Evolutionary conservation across 805 yeast genomes (phyloP).

Genomic region (Wickerhamomyces hampshirensis): DNA sequence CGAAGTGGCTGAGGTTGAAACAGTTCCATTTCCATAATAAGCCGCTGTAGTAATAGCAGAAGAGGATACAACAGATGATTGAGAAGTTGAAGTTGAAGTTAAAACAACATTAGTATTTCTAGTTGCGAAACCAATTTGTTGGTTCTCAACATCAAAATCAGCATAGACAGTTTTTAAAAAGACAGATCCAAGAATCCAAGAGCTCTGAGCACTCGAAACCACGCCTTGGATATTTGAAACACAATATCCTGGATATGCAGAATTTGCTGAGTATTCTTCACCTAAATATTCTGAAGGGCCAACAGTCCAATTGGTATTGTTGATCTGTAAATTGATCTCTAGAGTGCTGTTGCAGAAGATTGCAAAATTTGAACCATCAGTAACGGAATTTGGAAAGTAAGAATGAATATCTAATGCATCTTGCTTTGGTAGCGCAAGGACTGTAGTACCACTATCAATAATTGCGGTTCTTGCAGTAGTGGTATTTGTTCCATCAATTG

Average conservation of each 20-base stretch:
- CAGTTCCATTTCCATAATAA: neutral
- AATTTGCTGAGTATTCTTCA: conserved; percentile 32
- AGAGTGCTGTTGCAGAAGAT: conserved; percentile 48
- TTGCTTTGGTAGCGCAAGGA: conserved; percentile 46
- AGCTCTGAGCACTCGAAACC: conserved; percentile 30
- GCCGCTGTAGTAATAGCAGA: conserved; percentile 1
- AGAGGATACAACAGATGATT: conserved; percentile 3
- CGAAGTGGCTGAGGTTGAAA: neutral
- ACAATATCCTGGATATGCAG: conserved; percentile 45
- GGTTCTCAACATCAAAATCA: conserved; percentile 50
- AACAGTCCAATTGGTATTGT: conserved; percentile 40
- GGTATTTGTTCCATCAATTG: conserved; percentile 7
- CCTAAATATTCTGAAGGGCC: conserved; percentile 45
- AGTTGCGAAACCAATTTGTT: conserved; percentile 49
- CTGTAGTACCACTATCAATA: conserved; percentile 65
- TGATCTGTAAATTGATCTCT: conserved; percentile 37
- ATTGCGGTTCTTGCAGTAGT: conserved; percentile 37
- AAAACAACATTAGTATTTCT: conserved; percentile 28
- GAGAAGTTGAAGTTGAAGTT: conserved; percentile 23
- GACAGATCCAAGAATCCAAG: conserved; percentile 65
- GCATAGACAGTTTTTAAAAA: conserved; percentile 52
- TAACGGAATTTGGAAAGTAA: conserved; percentile 41
- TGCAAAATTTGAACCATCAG: conserved; percentile 63
- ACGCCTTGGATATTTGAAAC: conserved; percentile 62
- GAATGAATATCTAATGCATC: conserved; percentile 55